Base-by-base conservation (phyloP, 2,329 filamentous ascomycete genomes). In the Colletotrichum shisoi region DNA sequence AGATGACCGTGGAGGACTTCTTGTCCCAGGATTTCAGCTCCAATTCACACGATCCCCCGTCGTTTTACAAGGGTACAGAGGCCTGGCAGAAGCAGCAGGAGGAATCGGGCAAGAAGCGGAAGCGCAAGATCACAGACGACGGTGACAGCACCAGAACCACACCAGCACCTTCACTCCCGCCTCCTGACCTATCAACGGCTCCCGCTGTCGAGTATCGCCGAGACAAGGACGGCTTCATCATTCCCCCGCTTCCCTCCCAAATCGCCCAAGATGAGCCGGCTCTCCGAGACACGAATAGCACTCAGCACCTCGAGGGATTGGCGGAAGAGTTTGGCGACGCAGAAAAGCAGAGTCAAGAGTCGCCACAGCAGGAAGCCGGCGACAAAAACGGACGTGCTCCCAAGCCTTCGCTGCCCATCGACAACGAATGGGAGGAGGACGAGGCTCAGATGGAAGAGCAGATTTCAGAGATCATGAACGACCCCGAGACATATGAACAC, bases 1-100 rank as follows among this genome's bases (percentile, higher is more conserved):
- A 88, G 57, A 85, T 98, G 78, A 95, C 93, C 0, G 91, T 99
- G 21, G 90, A 94, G 69, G 90, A 97, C 73, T 97, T 97, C 73
- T 83, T 91, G 54, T 85, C 88, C 69, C 83, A 87, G 57, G 89
- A 90, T 65, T 89, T 91, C 68, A 80, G 85, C 27, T 76, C 76
- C 13, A 70, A 74, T 39, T 82, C 82, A 1, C 89, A 92, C 70
- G 92, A 96, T 72, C 95, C 95, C 0, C 95, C 95, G 0, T 90
- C 93, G 0, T 91, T 95, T 71, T 92, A 91, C 74, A 85, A 87
- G 73, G 84, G 90, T 73, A 81, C 85, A 24, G 81, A 87, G 63
- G 84, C 89, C 73, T 85, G 86, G 75, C 80, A 85, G 73, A 79
- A 83, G 73, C 86, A 80, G 75, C 77, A 79, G 75, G 83, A 78